These are phyloP conservation scores for Prinsepia uniflora DNA, from an alignment of 306 rosid species.

Conservation along the genomic window DNA sequence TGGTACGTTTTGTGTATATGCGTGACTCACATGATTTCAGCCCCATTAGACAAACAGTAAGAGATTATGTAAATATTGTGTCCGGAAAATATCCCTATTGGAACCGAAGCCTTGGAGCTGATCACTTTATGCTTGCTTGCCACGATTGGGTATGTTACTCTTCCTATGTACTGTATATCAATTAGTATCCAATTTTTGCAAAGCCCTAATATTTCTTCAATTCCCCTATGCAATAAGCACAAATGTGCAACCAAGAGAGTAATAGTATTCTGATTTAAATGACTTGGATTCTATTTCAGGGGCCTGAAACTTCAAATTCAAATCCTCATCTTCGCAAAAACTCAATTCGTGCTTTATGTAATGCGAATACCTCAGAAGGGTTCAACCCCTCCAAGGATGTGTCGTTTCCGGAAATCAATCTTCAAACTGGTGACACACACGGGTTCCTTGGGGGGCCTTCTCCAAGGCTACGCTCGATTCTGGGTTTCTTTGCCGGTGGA, in stretches of 20 bases:
- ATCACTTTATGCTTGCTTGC: slow-evolving; percentile 87
- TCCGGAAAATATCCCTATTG: slow-evolving; percentile 58
- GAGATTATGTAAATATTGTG: slow-evolving; percentile 57
- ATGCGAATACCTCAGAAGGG: slow-evolving; percentile 83
- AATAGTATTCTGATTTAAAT: neutral
- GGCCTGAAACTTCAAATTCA: slow-evolving; percentile 58
- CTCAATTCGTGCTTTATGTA: slow-evolving; percentile 69
- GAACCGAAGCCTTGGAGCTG: slow-evolving; percentile 86
- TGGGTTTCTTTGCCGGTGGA: slow-evolving; percentile 90
- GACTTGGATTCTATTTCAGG: slow-evolving; percentile 34
- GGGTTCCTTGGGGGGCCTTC: slow-evolving; percentile 70
- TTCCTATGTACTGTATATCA: neutral
- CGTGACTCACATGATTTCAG: slow-evolving; percentile 62
- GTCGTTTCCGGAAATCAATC: slow-evolving; percentile 82
- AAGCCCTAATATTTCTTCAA: neutral
- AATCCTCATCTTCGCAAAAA: slow-evolving; percentile 47
- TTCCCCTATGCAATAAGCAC: neutral
- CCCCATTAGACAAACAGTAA: slow-evolving; percentile 58
- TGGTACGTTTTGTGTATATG: slow-evolving; percentile 70
- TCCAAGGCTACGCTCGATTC: slow-evolving; percentile 47
- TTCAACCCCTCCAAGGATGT: slow-evolving; percentile 76
- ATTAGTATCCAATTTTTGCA: neutral
- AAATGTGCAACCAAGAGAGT: too few species aligned
- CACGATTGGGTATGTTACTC: slow-evolving; percentile 70
- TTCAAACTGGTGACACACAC: slow-evolving; percentile 44